Evolutionary conservation across 495 filamentous ascomycete species (phyloP), one percentile per base, ranked within the genome.

Genomic region (Jackrogersella multiformis): DNA sequence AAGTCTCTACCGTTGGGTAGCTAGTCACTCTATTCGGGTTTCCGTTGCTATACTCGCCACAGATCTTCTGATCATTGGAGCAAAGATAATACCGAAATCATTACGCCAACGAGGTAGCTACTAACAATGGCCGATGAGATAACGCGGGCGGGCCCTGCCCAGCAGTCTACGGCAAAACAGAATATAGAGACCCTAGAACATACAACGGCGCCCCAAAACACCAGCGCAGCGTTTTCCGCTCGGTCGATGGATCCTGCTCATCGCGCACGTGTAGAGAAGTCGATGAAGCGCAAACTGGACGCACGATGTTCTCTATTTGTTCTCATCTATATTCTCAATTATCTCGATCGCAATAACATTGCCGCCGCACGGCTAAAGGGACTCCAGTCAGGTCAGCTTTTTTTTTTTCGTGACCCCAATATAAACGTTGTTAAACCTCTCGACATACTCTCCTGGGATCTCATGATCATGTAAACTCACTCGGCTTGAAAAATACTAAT

Each of bases 251-350:
- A 71, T 30, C 75, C 77, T 8, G 70, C 61, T n/a, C 75, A 67
- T 13, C 78, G 78, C 21, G 55, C 46, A 15, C 60, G 54, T 12
- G 74, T 80, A 38, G 78, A 80, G 61, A 79, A 77, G 70, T 73
- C 71, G 3, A 54, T 80, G 52, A 75, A 75, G 66, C 76, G 77
- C 61, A 80, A 80, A 56, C 76, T 80, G n/a, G 78, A 80, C 56
- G 53, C 67, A 44, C 77, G 78, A 36, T 80, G 78, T 66, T 70
- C 70, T 35, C 58, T 78, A 16, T 80, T 84, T 54, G 74, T 83
- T 30, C 56, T 83, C 46, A 81, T 83, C 56, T 93, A 92, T 73
- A 90, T 93, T 71, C 81, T 93, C 73, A 93, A 92, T 71, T 94
- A 93, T 74, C 77, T 94, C 44, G 91, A 93, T 74, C 81, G 91